Evolutionary conservation across 345 rosid species (phyloP), one percentile per base, ranked within the genome.

Genomic region (Balakata baccata): DNA sequence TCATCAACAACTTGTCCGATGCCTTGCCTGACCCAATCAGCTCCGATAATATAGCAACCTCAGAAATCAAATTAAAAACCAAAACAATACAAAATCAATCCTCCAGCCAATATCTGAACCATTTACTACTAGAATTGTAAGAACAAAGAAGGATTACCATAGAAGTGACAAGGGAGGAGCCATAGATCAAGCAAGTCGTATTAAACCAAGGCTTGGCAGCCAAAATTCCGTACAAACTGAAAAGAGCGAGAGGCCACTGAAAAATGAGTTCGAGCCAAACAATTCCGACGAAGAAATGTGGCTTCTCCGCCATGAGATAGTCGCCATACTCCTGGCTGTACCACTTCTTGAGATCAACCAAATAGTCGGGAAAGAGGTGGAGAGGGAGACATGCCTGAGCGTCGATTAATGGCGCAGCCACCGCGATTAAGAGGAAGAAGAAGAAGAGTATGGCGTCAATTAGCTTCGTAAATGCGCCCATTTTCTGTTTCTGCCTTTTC

Each of bases 101-200:
- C 25, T 29, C 22, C 4, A 20, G 3, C 34, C 22, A 11, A 22
- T 57, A 18, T 18, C 59, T 20, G 4, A 54, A n/a, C 0, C 2
- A 8, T 20, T 54, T 22, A 54, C n/a, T 5, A 5, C 11, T 7
- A 54, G 59, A 54, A n/a, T 54, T 20, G 5, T 3, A n/a, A 54
- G 59, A 23, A 7, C 14, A 22, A 57, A 10, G 34, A 57, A 20
- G 25, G 10, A 57, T 57, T 90, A 94, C 97, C 98, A 85, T 87
- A 68, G 91, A 74, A 69, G 97, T 83, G 8, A 82, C 45, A 41
- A 78, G 18, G 22, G 92, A 89, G 80, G 79, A 87, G 63, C 97
- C 98, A 63, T 83, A 86, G 72, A 89, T 62, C 78, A 94, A 80
- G 84, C 95, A 94, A 25, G 97, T 87, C 68, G 90, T 94, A 76